Base-by-base conservation (phyloP, 192 early-diverging fungal species). In the Coemansia sp. region DNA sequence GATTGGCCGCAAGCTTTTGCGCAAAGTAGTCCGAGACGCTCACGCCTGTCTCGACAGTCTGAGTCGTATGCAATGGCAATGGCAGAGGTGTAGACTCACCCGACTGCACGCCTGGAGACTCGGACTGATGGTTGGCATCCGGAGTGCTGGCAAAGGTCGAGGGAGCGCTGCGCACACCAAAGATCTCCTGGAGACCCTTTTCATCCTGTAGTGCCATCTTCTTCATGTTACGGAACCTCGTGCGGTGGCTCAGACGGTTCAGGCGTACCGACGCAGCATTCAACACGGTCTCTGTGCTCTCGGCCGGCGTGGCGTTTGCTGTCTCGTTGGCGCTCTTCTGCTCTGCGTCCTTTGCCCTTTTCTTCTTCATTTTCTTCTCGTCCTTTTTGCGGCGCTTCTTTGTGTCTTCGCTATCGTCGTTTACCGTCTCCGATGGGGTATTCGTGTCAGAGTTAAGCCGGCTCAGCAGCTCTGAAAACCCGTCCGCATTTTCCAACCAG, bases 401-500 rank as follows among this genome's bases (percentile, higher is more conserved):
- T 7, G 60, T 61, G 17, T 83, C 60, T 37, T 53, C 70, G 19
- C 42, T 56, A 6, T 60, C 48, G 8, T 56, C 37, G 18, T 59
- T 22, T 3, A 33, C 59, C 37, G 57, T 55, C 27, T 63, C 43
- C 1, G 17, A 57, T 4, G 39, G 56, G 22, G 80, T 73, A 52
- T 76, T 70, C 10, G 74, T 64, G 19, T 83, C 83, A 32, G 85
- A 72, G 65, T 95, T 93, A 34, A 98, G 75, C n/a, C 87, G 83
- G 39, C 83, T 84, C 62, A 98, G 82, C 15, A 98, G 82, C 35
- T 80, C 81, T 8, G 85, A 84, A 65, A 95, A 97, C 0, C 92
- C 96, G 56, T 84, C 87, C 6, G 93, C 85, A 72, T 95, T 94
- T 53, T 90, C 94, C 15, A 98, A 84, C 96, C 96, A 98, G 72